Evolutionary conservation across 1,139 yeast genomes (phyloP), one percentile per base, ranked within the genome.

Genomic region (Kluyveromyces sp.): DNA sequence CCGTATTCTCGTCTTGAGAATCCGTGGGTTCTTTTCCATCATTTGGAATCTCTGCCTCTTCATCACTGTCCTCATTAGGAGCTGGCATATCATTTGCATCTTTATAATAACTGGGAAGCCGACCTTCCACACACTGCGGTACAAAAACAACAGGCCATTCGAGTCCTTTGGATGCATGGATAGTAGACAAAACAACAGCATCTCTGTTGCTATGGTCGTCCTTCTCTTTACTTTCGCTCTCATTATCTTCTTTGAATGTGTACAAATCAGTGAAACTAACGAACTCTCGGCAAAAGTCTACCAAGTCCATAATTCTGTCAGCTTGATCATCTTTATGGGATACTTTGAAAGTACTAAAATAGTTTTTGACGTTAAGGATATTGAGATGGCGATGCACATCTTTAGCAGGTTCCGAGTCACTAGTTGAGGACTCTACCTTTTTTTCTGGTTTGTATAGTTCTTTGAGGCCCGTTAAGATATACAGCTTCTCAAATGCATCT

Each of bases 121-220:
- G 57, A 1, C 79, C 78, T 40, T 82, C 85, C 13, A 76, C 69
- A 22, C 83, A 65, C 0, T 83, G 81, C 0, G 94, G 89, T 11
- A 87, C 74, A 57, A 87, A 85, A 0, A 92, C 96, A 4, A 84
- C 76, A 0, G 95, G 92, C 97, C 97, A 92, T 61, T 92, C 97
- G 3, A 88, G 68, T 1, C 97, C 97, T 58, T 92, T 92, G 1
- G 97, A 79, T 0, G 89, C 87, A 61, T 92, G 98, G 12, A 92
- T 83, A 0, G 97, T 92, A 0, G 89, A 80, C 1, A 77, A 61
- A 1, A 75, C 71, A 15, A 55, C 53, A 0, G 64, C 66, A 9
- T 43, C 42, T 18, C 46, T 45, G n/a, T 46, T 51, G 3, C 43
- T 40, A 11, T 50, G 46, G 16, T 47, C 50, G 13, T 50, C 55